Evolutionary conservation across 2,329 filamentous ascomycete genomes (phyloP), one percentile per base, ranked within the genome.

Genomic region (Pseudopithomyces chartarum): DNA sequence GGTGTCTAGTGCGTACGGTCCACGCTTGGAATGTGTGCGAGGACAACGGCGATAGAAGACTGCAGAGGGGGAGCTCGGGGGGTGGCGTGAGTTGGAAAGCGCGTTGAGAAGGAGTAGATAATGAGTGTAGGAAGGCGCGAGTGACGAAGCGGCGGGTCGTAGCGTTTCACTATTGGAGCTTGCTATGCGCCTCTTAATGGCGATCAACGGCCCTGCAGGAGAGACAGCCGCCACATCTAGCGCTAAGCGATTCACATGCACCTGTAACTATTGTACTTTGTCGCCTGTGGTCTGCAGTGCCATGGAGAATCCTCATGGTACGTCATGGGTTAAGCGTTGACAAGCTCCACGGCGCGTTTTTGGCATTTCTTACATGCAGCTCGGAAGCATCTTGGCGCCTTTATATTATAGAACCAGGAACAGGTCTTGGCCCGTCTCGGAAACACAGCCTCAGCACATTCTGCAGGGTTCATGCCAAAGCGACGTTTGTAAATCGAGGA

Each of bases 161-260:
- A 29, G 45, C 22, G 47, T 50, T 40, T 50, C 47, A 50, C 47
- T 15, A 29, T 50, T 50, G 34, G 46, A 20, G 17, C 47, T 22
- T 39, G 46, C 32, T 39, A 48, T 48, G 46, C 46, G 46, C 19
- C 46, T 48, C 17, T 39, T 50, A n/a, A 50, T 50, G 22, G 34
- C 15, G 47, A 50, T 50, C 47, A 50, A 40, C 47, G 47, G 34
- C 47, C 22, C 22, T 50, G 47, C 47, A 40, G 34, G 22, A 45
- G 34, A 22, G 34, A 15, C 34, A 50, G 47, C 34, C 47, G 47
- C 34, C 47, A 38, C 34, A n/a, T 36, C 22, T 39, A 34, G 34
- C 47, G 47, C 47, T 40, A 50, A 17, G 6, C 2, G 12, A 23
- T 48, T 23, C 8, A 23, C 19, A 23, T 17, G 19, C 29, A 47